Percentiles rank a stretch among this genome's conserved stretches.
phyloP scores from a whole-genome alignment of 2,329 filamentous ascomycete genomes.

The Rutstroemia sp. region DNA sequence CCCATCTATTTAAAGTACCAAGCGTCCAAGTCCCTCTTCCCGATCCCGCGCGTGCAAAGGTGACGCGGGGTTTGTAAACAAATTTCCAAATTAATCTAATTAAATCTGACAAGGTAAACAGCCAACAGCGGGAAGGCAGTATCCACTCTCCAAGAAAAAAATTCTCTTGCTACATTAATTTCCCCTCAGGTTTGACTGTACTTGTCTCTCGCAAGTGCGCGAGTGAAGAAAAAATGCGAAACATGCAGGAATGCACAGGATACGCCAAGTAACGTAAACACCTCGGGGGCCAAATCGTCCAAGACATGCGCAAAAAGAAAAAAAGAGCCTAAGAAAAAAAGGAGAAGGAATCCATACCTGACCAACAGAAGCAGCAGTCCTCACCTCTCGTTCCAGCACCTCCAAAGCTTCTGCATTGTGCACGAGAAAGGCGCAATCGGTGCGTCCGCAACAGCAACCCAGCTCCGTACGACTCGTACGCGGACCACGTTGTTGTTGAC shows the following conservation, averaged over 20 bases:
- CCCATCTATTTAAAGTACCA: conserved; percentile 1
- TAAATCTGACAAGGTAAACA: background rate
- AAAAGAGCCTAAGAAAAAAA: background rate
- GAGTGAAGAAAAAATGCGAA: background rate
- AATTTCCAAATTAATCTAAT: conserved; percentile 2
- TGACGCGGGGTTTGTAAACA: conserved; percentile 6
- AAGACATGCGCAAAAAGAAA: conserved; percentile 14
- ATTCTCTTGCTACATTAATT: conserved; percentile 4
- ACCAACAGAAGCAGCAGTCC: conserved; percentile 77
- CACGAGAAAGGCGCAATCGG: conserved; percentile 71
- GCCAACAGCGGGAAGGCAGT: background rate
- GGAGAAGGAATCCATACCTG: conserved; percentile 60
- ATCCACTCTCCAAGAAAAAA: conserved; percentile 4
- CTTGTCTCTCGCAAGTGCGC: background rate
- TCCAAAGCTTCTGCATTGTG: conserved; percentile 74
- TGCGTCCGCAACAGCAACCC: conserved; percentile 79
- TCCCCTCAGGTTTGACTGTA: background rate
- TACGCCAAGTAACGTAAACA: conserved; percentile 12
- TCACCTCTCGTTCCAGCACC: conserved; percentile 79
- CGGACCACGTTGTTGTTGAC: background rate
- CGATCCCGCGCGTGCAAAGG: background rate
- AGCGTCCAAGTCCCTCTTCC: too few species aligned
- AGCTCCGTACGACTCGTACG: background rate
- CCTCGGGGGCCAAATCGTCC: background rate
- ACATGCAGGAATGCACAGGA: conserved; percentile 2